Conservation (phyloP, 1,284 basidiomycete species). For the Moesziomyces antarcticus region DNA sequence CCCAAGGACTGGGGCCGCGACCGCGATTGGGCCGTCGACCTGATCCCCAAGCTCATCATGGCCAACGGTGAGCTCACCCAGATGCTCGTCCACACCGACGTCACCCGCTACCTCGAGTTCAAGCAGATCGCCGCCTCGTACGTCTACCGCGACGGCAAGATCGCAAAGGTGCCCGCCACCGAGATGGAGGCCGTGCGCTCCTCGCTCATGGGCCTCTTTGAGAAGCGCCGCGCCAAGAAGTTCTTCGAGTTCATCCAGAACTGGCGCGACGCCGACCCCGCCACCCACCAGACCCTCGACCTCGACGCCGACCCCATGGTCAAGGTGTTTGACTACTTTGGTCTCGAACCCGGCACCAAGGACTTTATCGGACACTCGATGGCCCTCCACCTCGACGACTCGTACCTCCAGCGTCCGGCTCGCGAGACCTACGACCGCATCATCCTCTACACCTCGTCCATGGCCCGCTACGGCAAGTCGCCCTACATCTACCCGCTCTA, state of each 20-base stretch:
- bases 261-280: slow-evolving; percentile 93
- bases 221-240: slow-evolving; percentile 97
- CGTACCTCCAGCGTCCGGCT: slow-evolving; percentile 91
- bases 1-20: slow-evolving; percentile 71
- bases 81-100: slow-evolving; percentile 99
- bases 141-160: slow-evolving; percentile 95
- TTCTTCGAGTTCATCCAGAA: slow-evolving; percentile 98
- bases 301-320: slow-evolving; percentile 64
- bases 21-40: slow-evolving; percentile 67
- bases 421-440: slow-evolving; percentile 93
- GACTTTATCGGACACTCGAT: slow-evolving; percentile 99
- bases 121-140: slow-evolving; percentile 99
- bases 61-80: slow-evolving; percentile 96
- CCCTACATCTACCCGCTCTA: slow-evolving; percentile 99
- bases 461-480: slow-evolving; percentile 99
- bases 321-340: slow-evolving; percentile 90
- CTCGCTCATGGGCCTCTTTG: slow-evolving; percentile 96
- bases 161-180: slow-evolving; percentile 97
- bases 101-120: slow-evolving; percentile 98
- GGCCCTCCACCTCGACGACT: slow-evolving; percentile 97
- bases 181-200: slow-evolving; percentile 96
- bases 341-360: slow-evolving; percentile 94
- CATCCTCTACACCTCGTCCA: slow-evolving; percentile 95
- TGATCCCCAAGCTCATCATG: slow-evolving; percentile 77
- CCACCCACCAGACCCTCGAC: slow-evolving; percentile 82